Conservation (phyloP, 108 stramenopile genomes). For the Stephanodiscus triporus region DNA sequence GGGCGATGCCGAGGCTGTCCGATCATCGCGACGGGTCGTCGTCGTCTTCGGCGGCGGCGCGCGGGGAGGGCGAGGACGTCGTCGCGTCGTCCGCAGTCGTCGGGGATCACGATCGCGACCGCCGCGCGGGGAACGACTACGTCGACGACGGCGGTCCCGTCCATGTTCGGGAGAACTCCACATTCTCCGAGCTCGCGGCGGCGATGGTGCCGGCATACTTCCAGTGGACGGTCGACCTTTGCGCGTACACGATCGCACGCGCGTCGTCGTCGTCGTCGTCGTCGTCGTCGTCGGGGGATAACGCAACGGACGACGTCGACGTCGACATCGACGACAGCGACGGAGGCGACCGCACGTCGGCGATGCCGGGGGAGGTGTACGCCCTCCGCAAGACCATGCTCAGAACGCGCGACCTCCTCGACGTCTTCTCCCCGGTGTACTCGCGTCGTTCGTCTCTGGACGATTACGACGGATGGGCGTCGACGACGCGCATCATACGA, state of each 20-base stretch:
- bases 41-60: not conserved
- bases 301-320: conserved; percentile 6
- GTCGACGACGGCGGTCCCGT: not conserved
- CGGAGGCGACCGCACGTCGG: not conserved
- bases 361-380: conserved; percentile 30
- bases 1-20: not conserved
- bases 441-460: conserved; percentile 12
- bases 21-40: not conserved
- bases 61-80: not conserved
- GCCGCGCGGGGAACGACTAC: not conserved
- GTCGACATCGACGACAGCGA: not conserved
- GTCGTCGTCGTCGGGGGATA: no score
- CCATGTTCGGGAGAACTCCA: conserved; percentile 4
- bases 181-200: conserved; percentile 40
- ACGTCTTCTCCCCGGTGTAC: conserved; percentile 50
- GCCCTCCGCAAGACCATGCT: conserved; percentile 39
- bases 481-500: not conserved
- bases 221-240: conserved; percentile 40
- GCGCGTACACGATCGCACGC: conserved; percentile 24
- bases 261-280: not conserved
- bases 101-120: not conserved
- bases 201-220: conserved; percentile 42
- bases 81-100: not conserved
- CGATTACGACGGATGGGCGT: conserved; percentile 14
- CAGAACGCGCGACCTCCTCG: conserved; percentile 46